These are phyloP conservation scores for Aechmea fasciata DNA, from an alignment of 176 grass and related monocot genomes.

Conservation along the genomic window DNA sequence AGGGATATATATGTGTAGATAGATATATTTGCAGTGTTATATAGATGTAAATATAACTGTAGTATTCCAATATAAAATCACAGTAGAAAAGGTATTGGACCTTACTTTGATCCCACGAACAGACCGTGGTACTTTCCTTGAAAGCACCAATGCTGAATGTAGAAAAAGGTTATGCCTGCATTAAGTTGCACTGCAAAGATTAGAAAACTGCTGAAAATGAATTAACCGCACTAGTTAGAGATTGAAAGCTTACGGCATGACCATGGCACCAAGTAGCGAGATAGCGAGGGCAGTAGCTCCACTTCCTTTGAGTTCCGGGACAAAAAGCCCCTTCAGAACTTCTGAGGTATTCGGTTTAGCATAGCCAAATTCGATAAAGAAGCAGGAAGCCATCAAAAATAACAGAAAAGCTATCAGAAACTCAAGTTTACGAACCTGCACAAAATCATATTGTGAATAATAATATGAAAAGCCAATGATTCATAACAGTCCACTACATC, in stretches of 20 bases:
- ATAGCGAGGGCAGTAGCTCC: conserved; percentile 89
- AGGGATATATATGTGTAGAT: no score
- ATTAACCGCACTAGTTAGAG: background rate
- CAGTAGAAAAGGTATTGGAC: background rate
- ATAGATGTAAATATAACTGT: background rate
- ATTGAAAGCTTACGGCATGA: conserved; percentile 84
- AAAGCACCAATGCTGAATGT: conserved; percentile 89
- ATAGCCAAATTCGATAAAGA: conserved; percentile 79
- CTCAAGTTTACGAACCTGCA: conserved; percentile 90
- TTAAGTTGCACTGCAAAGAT: conserved; percentile 7
- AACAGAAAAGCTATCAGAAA: conserved; percentile 85
- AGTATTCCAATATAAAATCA: background rate
- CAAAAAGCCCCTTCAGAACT: conserved; percentile 89
- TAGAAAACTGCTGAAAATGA: background rate
- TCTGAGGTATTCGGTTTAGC: conserved; percentile 80
- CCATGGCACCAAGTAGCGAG: conserved; percentile 95
- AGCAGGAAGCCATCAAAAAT: conserved; percentile 76
- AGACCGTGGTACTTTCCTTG: conserved; percentile 88
- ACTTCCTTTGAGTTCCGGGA: conserved; percentile 92
- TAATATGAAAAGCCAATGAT: background rate
- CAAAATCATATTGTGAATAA: conserved; percentile 11
- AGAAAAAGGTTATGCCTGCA: conserved; percentile 98
- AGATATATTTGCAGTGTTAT: no score
- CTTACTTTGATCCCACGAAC: conserved; percentile 83
- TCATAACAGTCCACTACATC: conserved; percentile 5